Base-by-base conservation (phyloP, 495 filamentous ascomycete species). In the Annulohypoxylon bovei region DNA sequence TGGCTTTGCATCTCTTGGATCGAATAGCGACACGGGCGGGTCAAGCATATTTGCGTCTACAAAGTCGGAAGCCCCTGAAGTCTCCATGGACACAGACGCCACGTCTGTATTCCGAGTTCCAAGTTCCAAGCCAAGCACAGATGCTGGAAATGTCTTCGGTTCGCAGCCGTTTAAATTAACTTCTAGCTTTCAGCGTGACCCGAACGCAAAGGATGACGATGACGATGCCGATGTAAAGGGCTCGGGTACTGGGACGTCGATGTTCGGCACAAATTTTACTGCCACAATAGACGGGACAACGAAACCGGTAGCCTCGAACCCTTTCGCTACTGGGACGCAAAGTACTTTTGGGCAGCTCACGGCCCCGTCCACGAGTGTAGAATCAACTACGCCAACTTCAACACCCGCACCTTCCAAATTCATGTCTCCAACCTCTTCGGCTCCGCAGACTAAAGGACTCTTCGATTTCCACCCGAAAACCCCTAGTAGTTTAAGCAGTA, bases 121-220 rank as follows among this genome's bases (percentile, higher is more conserved):
- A 79, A 85, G 74, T 72, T 65, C 76, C 65, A 83, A 86, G 63
- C 81, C 81, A 30, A 67, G 79, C 6, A 71, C 68, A 3, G 75
- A 74, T 49, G 53, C 80, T 46, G 78, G 78, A 8, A 75, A 79
- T 4, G 54, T 76, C 11, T 90, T 93, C 75, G 88, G 89, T 14
- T 75, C 82, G 33, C 80, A 82, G 55, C 83, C 86, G 0, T 97
- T 98, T 76, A 88, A 88, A 23, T 83, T 98, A 20, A 89, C 87
- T 2, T 92, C 90, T 44, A 91, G 88, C 12, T 98, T 98, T 80
- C 93, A 95, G 77, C 84, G 84, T 28, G 94, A 97, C 74, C 85
- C 85, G 7, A 81, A 84, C 55, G 86, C 86, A 23, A 86, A 85
- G 52, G 88, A 91, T 66, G 88, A 90, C 18, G 88, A 91, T 66